Evolutionary conservation across 345 rosid genomes (phyloP), one percentile per base, ranked within the genome.

Genomic region (Pistacia vera): DNA sequence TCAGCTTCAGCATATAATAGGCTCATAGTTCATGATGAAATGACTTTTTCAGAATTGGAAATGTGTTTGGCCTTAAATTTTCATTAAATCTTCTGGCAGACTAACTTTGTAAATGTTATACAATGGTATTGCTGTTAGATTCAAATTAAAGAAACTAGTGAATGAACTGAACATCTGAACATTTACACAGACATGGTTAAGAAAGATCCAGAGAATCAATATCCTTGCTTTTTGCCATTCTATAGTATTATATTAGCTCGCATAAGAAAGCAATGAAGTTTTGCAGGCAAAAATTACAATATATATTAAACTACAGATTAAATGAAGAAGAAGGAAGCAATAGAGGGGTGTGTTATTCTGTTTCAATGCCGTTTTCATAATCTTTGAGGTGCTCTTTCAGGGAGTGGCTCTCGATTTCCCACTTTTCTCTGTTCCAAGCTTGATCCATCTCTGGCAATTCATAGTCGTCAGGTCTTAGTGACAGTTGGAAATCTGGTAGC

Each of bases 401-500:
- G 72, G 86, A 59, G 55, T 86, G 99, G 72, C 77, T 78, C 73
- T 75, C 85, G 7, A 80, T 78, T 83, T 86, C 88, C 93, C 93
- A 85, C 33, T 83, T 90, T 46, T 70, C 89, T 16, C 25, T 25
- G 48, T 84, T 79, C 92, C 94, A 88, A 2, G 87, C 89, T 14
- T 85, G 75, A 79, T 90, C 88, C 1, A 85, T 77, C 75, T 84
- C 92, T 16, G 98, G 98, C 68, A 93, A 79, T 63, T 69, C 84
- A 76, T 79, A 92, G 25, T 88, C 97, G 20, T 90, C 97, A 13
- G 99, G 97, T 78, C 87, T 86, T 55, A 95, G 76, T n/a, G 98
- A 95, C 76, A 90, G 75, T 20, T 89, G 97, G 78, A 96, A 96
- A 77, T 89, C 90, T 8, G 98, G 99, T 68, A 93, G 90, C 44